Percentiles rank a stretch among this genome's conserved stretches.
phyloP scores from a whole-genome alignment of 441 rosid species.

The Mallotus repandus region DNA sequence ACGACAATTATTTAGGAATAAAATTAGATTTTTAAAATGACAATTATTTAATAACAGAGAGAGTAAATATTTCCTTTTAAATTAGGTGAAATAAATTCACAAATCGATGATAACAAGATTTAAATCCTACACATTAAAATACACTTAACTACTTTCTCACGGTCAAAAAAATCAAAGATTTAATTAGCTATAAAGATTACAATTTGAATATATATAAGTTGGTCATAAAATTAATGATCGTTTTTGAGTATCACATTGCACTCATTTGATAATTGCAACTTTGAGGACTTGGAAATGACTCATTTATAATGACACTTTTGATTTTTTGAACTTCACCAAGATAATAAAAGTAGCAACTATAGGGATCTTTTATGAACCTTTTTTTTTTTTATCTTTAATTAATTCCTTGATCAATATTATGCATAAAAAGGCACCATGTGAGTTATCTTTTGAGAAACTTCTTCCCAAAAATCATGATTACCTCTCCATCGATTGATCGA shows the following conservation, averaged over 20 bases:
- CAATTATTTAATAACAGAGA: too few relatives aligned
- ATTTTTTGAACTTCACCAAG: not conserved
- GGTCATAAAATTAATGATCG: not conserved
- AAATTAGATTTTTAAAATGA: too few relatives aligned
- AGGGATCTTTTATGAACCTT: constrained; percentile 5
- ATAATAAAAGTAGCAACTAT: not conserved
- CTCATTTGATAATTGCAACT: constrained; percentile 6
- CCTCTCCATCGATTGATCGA: not conserved
- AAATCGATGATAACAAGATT: too few relatives aligned
- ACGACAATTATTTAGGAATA: too few relatives aligned
- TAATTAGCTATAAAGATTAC: not conserved
- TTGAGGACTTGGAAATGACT: not conserved
- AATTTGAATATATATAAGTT: not conserved
- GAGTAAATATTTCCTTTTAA: too few relatives aligned
- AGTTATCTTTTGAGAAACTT: not conserved
- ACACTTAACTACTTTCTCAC: too few relatives aligned
- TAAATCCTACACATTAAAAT: too few relatives aligned
- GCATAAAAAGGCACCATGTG: too few relatives aligned
- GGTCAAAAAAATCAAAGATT: too few relatives aligned
- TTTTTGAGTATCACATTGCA: not conserved
- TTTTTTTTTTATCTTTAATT: not conserved
- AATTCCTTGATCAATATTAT: not conserved
- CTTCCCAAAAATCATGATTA: not conserved
- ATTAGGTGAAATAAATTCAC: too few relatives aligned
- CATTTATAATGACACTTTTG: constrained; percentile 5